Base-by-base conservation (phyloP, 2,329 filamentous ascomycete genomes). In the Epichloe aotearoae region DNA sequence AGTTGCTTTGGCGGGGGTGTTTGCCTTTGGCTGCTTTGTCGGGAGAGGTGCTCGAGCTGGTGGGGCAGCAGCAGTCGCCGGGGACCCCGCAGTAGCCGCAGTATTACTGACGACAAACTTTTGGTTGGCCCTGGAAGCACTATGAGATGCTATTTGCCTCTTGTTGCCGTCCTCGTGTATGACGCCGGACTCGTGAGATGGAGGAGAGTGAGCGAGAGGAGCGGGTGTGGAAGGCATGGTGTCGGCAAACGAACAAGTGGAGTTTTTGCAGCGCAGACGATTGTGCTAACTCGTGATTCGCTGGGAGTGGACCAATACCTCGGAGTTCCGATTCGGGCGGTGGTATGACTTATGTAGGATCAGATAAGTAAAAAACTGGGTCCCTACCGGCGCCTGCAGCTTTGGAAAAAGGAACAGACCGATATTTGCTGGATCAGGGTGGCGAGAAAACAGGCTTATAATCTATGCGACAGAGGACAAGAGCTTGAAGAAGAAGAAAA, bases 261-360 rank as follows among this genome's bases (percentile, higher is more conserved):
- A 46, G 50, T 47, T 51, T 51, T 50, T 55, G 54, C 51, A 34
- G 34, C 51, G 39, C 43, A 52, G 53, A 19, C 19, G 51, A 5
- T 46, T 36, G 41, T 37, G 26, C 49, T 44, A 43, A 14, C 33
- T 50, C 14, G 41, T 48, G 51, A 52, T 52, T 55, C 50, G 54
- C 50, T 44, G 45, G 6, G 14, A 12, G 47, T 42, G 50, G 42
- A n/a, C 47, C n/a, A 43, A 39, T 43, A 11, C 47, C 57, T 64
- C 59, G 59, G 56, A 63, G 50, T 54, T 63, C 62, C 61, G 62
- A 62, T 52, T 52, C 44, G 42, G 48, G 40, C 26, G 23, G 26
- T 46, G 50, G 48, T 39, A 17, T 44, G 48, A 48, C 45, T 49
- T 39, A 34, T 14, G 49, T 36, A 51, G 45, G 49, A 53, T 53